Evolutionary conservation across 805 yeast genomes (phyloP).

Genomic region (Pichia eremophila): DNA sequence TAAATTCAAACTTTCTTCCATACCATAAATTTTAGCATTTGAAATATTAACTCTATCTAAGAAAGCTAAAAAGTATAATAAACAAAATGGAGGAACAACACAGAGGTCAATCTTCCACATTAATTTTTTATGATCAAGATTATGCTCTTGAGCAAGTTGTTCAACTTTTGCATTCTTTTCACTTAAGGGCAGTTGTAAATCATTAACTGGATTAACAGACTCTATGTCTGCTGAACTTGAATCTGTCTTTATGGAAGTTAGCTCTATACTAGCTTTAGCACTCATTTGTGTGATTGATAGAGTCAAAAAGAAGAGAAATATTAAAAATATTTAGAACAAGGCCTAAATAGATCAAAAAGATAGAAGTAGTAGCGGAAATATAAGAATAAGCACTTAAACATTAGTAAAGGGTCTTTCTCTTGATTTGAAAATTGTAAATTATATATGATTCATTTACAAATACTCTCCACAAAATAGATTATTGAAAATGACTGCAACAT

Average conservation of each 20-base stretch:
- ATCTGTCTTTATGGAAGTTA: neutral
- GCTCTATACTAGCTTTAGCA: conserved; percentile 8
- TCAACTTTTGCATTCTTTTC: conserved; percentile 24
- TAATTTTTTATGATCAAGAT: conserved; percentile 44
- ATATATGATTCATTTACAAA: no score
- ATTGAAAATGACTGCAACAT: no score
- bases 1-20: conserved; percentile 45
- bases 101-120: conserved; percentile 60
- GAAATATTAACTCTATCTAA: conserved; percentile 77
- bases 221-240: conserved; percentile 3
- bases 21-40: conserved; percentile 68
- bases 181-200: conserved; percentile 12
- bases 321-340: no score
- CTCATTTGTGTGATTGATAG: conserved; percentile 5
- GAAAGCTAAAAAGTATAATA: conserved; percentile 67
- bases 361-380: no score
- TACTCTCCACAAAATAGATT: no score
- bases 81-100: conserved; percentile 68
- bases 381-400: no score
- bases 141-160: conserved; percentile 33
- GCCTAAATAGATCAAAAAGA: no score
- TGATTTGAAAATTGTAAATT: no score
- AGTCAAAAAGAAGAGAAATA: no score
- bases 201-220: neutral
- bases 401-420: no score